These are phyloP conservation scores for Leccinum pellstonianum DNA, from an alignment of 768 basidiomycete species.

Conservation along the genomic window DNA sequence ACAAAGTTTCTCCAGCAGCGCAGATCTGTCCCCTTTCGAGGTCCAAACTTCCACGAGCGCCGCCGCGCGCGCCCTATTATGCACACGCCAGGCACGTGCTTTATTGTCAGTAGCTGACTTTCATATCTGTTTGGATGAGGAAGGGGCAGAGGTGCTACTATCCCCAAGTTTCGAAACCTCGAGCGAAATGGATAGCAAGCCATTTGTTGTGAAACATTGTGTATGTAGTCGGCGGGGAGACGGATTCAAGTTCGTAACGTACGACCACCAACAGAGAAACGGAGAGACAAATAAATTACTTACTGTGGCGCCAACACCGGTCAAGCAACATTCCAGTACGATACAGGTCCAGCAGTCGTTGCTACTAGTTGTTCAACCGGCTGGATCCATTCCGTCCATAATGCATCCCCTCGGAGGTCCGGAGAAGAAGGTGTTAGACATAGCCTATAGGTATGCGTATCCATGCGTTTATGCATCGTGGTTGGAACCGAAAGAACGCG, in stretches of 20 bases:
- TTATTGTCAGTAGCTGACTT: slow-evolving; percentile 1
- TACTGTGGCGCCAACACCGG: neutral
- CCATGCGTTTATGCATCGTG: slow-evolving; percentile 10
- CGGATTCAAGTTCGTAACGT: neutral
- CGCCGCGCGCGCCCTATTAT: neutral
- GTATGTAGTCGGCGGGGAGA: neutral
- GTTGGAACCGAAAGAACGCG: neutral
- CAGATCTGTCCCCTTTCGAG: neutral
- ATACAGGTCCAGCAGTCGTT: neutral
- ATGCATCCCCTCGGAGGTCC: slow-evolving; percentile 23
- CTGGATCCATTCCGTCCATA: neutral
- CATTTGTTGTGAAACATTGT: neutral
- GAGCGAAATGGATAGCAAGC: neutral
- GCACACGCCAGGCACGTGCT: slow-evolving; percentile 7
- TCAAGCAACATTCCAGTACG: neutral
- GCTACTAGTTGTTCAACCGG: neutral
- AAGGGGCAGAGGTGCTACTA: neutral
- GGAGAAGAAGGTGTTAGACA: slow-evolving; percentile 12
- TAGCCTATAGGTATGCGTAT: neutral
- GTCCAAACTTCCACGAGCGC: neutral
- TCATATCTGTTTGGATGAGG: slow-evolving; percentile 4
- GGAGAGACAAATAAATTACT: neutral
- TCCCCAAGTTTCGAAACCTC: neutral
- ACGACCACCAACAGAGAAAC: neutral
- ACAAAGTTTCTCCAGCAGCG: neutral